These are phyloP conservation scores for Phytophthora citricola DNA, from an alignment of 352 stramenopile species.

Conservation along the genomic window DNA sequence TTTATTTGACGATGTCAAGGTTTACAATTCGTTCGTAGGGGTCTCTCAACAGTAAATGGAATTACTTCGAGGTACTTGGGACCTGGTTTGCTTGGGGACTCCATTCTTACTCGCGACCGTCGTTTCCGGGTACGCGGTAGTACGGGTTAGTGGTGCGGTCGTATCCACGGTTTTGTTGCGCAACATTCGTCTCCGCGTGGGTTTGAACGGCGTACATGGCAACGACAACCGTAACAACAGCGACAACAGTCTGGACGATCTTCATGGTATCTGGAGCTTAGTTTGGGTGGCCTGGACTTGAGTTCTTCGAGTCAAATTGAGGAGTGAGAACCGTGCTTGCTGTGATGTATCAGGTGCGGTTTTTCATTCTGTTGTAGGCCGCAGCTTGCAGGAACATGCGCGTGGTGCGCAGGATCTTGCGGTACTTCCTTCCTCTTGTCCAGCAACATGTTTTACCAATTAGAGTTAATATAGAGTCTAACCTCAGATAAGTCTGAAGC, in stretches of 20 bases:
- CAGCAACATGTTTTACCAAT: no score
- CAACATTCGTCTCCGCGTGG: background rate
- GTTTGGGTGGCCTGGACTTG: background rate
- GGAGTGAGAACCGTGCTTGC: background rate
- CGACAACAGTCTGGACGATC: background rate
- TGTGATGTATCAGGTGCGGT: no score
- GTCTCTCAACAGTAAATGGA: no score
- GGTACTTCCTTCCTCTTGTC: no score
- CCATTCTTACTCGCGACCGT: background rate
- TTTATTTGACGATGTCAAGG: background rate
- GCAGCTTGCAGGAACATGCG: no score
- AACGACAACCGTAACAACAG: background rate
- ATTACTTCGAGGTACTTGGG: no score
- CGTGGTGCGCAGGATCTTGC: no score
- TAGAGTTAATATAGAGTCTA: no score
- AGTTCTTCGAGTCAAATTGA: background rate
- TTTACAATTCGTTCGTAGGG: background rate
- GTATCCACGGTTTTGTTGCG: background rate
- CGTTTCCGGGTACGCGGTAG: background rate
- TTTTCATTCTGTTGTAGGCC: no score
- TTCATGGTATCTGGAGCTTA: background rate
- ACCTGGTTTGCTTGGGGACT: no score
- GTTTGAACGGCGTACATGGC: background rate
- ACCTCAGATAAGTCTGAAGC: no score
- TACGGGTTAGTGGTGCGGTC: background rate